Evolutionary conservation across 192 early-diverging fungal genomes (phyloP).

Genomic region (Dissophora ornata): DNA sequence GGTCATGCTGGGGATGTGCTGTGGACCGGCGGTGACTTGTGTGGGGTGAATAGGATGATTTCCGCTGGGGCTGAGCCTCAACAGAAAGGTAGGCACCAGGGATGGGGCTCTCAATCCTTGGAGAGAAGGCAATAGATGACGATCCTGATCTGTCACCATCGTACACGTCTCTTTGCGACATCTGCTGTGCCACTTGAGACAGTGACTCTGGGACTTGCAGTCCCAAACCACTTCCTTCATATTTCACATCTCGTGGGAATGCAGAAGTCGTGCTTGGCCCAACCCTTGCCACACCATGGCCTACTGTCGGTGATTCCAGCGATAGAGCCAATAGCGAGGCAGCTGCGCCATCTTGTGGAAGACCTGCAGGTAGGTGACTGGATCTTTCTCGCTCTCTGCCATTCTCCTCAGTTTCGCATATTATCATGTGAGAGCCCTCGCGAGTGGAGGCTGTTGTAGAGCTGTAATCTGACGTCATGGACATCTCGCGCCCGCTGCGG

Average conservation of each 20-base stretch:
- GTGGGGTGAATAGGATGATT: no score
- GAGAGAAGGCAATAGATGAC: constrained; percentile 17
- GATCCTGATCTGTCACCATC: constrained; percentile 12
- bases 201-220: neutral
- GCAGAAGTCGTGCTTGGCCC: neutral
- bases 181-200: neutral
- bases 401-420: constrained; percentile 10
- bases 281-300: neutral
- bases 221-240: neutral
- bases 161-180: neutral
- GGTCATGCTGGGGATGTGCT: no score
- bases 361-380: neutral
- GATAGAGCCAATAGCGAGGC: constrained; percentile 22
- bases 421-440: constrained; percentile 29
- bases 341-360: constrained; percentile 22
- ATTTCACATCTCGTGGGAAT: neutral
- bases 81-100: neutral
- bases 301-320: constrained; percentile 25
- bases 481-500: constrained; percentile 12
- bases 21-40: no score
- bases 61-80: neutral
- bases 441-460: constrained; percentile 25
- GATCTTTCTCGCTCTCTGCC: constrained; percentile 1
- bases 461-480: constrained; percentile 25
- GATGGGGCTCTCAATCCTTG: constrained; percentile 7